A percentile compares a stretch with the other conserved stretches of the same genome.
These are phyloP conservation scores for Ziziphus jujuba DNA, from an alignment of 306 rosid genomes.

Conservation along the genomic window DNA sequence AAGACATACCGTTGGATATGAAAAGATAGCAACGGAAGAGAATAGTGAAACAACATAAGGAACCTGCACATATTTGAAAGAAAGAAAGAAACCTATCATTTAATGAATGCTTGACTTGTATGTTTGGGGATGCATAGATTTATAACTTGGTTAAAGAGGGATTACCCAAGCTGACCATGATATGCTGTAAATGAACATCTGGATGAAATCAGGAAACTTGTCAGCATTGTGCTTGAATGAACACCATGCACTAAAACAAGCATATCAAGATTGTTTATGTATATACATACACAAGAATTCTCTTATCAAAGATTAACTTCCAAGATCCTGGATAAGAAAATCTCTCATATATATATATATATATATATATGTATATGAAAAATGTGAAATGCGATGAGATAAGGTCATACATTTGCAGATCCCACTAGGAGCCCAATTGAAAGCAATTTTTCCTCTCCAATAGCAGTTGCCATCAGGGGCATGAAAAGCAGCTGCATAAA, in stretches of 20 bases:
- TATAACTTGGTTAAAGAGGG: slow-evolving; percentile 1
- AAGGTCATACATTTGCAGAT: slow-evolving; percentile 47
- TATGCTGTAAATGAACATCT: slow-evolving; percentile 57
- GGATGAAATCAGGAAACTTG: slow-evolving; percentile 35
- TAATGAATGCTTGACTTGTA: not conserved
- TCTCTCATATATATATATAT: not conserved
- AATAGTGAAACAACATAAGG: slow-evolving; percentile 65
- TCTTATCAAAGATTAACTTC: too few species aligned
- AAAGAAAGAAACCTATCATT: slow-evolving; percentile 7
- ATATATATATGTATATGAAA: not conserved
- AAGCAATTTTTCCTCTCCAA: slow-evolving; percentile 77
- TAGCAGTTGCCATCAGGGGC: slow-evolving; percentile 59
- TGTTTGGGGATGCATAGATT: not conserved
- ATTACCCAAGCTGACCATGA: slow-evolving; percentile 88
- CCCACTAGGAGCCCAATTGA: slow-evolving; percentile 61
- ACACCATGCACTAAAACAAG: not conserved
- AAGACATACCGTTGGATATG: slow-evolving; percentile 65
- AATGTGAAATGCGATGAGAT: not conserved
- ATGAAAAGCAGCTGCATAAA: slow-evolving; percentile 57
- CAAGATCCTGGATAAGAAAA: too few species aligned
- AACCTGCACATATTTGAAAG: slow-evolving; percentile 50
- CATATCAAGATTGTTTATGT: too few species aligned
- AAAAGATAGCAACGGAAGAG: slow-evolving; percentile 44
- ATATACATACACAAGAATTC: too few species aligned
- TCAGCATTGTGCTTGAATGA: slow-evolving; percentile 11